Conservation (phyloP, 441 rosid species). For the Biscutella auriculata region DNA sequence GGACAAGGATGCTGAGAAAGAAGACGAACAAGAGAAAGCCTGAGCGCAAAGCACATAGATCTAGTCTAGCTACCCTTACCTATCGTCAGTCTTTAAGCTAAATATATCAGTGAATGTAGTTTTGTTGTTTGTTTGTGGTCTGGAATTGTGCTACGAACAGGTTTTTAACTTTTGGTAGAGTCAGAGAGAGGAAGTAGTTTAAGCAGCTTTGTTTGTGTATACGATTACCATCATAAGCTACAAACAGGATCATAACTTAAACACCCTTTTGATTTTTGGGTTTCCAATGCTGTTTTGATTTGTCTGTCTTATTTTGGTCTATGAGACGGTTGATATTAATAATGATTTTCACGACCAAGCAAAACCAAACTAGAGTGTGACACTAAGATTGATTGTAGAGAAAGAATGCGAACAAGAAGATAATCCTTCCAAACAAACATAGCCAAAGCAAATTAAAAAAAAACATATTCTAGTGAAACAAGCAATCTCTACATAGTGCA, state of each 20-base stretch:
- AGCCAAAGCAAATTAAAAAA: not conserved
- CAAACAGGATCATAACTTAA: too few species aligned
- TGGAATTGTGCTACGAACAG: not conserved
- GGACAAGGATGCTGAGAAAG: constrained; percentile 43
- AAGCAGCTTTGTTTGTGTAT: constrained; percentile 20
- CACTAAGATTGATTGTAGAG: not conserved
- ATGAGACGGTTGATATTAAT: not conserved
- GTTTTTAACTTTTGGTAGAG: not conserved
- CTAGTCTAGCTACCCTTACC: constrained; percentile 14
- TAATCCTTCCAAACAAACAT: not conserved
- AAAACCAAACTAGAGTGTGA: not conserved
- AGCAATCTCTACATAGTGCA: not conserved
- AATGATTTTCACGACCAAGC: not conserved
- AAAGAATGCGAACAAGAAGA: not conserved
- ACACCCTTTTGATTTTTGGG: not conserved
- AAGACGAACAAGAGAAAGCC: constrained; percentile 30
- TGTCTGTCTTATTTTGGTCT: not conserved
- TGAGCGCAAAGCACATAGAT: constrained; percentile 7
- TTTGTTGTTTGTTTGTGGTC: constrained; percentile 12
- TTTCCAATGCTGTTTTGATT: not conserved
- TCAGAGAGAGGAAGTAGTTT: constrained; percentile 1
- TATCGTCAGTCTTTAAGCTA: constrained; percentile 1
- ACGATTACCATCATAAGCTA: constrained; percentile 17
- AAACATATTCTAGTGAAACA: constrained; percentile 1
- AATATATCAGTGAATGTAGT: constrained; percentile 18